Percentiles rank a stretch among this genome's conserved stretches.
These are phyloP conservation scores for Theileria annulata DNA, from an alignment of 169 alveolate genomes.

Conservation along the genomic window DNA sequence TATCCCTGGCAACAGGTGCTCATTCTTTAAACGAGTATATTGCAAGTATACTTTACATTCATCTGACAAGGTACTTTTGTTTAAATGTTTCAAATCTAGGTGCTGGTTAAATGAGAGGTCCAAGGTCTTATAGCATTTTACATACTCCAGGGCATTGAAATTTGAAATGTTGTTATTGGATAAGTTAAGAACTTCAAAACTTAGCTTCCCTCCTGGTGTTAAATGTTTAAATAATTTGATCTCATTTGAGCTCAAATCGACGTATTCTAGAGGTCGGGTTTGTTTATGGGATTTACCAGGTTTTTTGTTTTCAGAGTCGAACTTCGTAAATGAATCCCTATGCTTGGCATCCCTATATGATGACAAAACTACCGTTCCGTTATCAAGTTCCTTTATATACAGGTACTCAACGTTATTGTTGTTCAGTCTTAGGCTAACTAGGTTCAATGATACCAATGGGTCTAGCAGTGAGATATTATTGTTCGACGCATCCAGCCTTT, in stretches of 20 bases:
- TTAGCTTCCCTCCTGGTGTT: neutral
- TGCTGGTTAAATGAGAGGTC: constrained; percentile 32
- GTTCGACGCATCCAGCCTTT: constrained; percentile 41
- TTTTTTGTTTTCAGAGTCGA: constrained; percentile 5
- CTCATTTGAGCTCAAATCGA: constrained; percentile 19
- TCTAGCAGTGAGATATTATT: constrained; percentile 37
- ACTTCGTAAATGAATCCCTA: neutral
- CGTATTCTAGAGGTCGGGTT: neutral
- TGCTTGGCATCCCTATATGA: constrained; percentile 10
- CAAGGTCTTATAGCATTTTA: neutral
- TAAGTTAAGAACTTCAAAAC: neutral
- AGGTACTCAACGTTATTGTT: constrained; percentile 20
- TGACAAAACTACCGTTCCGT: constrained; percentile 19
- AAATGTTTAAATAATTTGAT: constrained; percentile 2
- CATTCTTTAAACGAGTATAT: constrained; percentile 14
- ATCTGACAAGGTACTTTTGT: neutral
- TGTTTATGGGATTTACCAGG: neutral
- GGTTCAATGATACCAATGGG: constrained; percentile 34
- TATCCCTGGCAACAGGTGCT: neutral
- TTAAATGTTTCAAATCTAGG: constrained; percentile 10
- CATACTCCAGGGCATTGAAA: constrained; percentile 9
- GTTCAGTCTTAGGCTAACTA: constrained; percentile 31
- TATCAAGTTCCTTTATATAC: constrained; percentile 10
- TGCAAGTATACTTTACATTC: constrained; percentile 19
- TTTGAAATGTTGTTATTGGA: constrained; percentile 18